These are phyloP conservation scores for Hansenula sp. DNA, from an alignment of 1,139 yeast species.

Conservation along the genomic window DNA sequence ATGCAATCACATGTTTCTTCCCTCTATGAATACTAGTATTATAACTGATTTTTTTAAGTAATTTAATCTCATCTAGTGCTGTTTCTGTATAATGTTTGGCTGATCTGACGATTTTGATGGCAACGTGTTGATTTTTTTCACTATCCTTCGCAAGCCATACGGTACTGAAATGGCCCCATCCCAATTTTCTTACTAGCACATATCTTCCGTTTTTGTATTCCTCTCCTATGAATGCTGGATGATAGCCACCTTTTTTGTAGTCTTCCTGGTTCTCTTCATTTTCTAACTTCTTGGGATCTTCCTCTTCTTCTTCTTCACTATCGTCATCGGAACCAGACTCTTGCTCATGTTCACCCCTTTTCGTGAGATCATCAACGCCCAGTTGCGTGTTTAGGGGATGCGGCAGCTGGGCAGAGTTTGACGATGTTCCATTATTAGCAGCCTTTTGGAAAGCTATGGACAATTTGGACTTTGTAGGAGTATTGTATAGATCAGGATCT, in stretches of 20 bases:
- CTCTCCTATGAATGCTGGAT: constrained; percentile 74
- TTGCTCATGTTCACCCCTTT: constrained; percentile 13
- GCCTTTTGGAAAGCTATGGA: constrained; percentile 4
- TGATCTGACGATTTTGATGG: constrained; percentile 72
- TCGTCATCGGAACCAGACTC: constrained; percentile 30
- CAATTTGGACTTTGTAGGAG: constrained; percentile 2
- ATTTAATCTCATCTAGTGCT: constrained; percentile 70
- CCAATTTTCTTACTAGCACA: constrained; percentile 62
- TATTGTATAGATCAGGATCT: not conserved
- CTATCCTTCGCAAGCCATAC: constrained; percentile 72
- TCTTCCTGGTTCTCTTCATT: constrained; percentile 68
- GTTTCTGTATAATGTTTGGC: constrained; percentile 72
- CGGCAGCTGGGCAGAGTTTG: not conserved
- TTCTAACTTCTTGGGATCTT: constrained; percentile 36
- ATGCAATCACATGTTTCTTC: constrained; percentile 57
- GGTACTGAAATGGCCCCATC: constrained; percentile 83
- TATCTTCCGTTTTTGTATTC: constrained; percentile 55
- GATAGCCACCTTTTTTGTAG: constrained; percentile 75
- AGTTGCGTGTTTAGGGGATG: constrained; percentile 6
- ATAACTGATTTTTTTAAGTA: constrained; percentile 41
- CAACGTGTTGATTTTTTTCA: constrained; percentile 54
- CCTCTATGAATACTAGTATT: constrained; percentile 45
- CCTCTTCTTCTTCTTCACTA: constrained; percentile 31
- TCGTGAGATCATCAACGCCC: constrained; percentile 12
- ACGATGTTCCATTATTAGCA: not conserved